Evolutionary conservation across 371 early-diverging fungal genomes (phyloP).

Genomic region (Funneliformis caledonium): DNA sequence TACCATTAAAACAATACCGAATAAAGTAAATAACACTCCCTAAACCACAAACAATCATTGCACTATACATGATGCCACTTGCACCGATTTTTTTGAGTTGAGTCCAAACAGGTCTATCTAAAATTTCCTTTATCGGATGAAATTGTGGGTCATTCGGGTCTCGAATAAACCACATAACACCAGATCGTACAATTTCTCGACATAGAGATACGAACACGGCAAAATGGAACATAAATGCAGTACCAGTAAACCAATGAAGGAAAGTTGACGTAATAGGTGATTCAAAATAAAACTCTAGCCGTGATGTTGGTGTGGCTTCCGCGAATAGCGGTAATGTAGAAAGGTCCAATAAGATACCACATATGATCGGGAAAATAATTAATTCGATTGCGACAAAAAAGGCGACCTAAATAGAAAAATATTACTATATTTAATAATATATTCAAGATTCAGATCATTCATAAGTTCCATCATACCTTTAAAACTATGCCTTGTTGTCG

Average conservation of each 20-base stretch:
- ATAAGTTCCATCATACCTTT: slow-evolving; percentile 44
- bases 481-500: slow-evolving; percentile 62
- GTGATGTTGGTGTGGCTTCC: slow-evolving; percentile 57
- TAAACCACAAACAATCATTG: slow-evolving; percentile 68
- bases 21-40: slow-evolving; percentile 61
- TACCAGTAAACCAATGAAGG: slow-evolving; percentile 91
- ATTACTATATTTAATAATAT: background rate
- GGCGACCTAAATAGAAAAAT: slow-evolving; percentile 56
- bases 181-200: slow-evolving; percentile 82
- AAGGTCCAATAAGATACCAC: slow-evolving; percentile 80
- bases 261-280: slow-evolving; percentile 74
- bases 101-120: slow-evolving; percentile 72
- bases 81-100: slow-evolving; percentile 81
- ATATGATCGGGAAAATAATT: slow-evolving; percentile 82
- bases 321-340: slow-evolving; percentile 76
- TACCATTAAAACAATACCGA: slow-evolving; percentile 41
- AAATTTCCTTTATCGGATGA: slow-evolving; percentile 88
- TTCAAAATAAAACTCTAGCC: slow-evolving; percentile 56
- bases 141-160: slow-evolving; percentile 94
- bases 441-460: background rate
- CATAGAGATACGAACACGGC: slow-evolving; percentile 78
- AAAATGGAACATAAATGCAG: slow-evolving; percentile 91
- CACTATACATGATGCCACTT: slow-evolving; percentile 78
- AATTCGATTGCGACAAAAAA: slow-evolving; percentile 88
- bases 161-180: slow-evolving; percentile 95